phyloP scores from a whole-genome alignment of 1,139 yeast species.

The Pichia sp. region DNA sequence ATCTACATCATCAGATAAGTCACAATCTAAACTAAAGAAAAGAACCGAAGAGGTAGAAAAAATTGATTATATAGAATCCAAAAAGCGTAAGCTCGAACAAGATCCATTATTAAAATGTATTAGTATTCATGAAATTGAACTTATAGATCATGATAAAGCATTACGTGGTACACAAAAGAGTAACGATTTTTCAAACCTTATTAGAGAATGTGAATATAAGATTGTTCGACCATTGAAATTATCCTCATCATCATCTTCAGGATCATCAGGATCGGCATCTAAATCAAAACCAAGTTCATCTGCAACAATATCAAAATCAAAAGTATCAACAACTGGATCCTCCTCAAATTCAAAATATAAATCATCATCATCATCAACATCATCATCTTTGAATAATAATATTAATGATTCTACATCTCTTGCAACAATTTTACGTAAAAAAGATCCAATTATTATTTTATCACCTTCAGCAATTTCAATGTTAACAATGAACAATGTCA shows the following conservation, averaged over 20 bases:
- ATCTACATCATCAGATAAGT: not conserved
- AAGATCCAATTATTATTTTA: constrained; percentile 86
- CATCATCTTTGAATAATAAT: not conserved
- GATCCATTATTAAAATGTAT: constrained; percentile 57
- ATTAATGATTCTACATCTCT: constrained; percentile 3
- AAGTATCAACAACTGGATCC: constrained; percentile 28
- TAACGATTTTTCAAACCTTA: constrained; percentile 66
- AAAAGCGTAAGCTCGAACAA: constrained; percentile 30
- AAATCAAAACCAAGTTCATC: constrained; percentile 27
- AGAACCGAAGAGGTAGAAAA: constrained; percentile 16
- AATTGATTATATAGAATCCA: constrained; percentile 14
- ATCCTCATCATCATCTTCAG: not conserved
- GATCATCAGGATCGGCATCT: constrained; percentile 37
- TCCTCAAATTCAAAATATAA: constrained; percentile 15
- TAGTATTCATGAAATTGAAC: constrained; percentile 53
- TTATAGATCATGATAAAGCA: constrained; percentile 73
- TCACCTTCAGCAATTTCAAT: constrained; percentile 95
- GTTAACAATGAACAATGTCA: constrained; percentile 73
- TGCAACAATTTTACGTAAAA: constrained; percentile 24
- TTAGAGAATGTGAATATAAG: constrained; percentile 62
- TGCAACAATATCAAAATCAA: constrained; percentile 30
- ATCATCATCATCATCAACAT: constrained; percentile 7
- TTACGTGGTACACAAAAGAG: constrained; percentile 66
- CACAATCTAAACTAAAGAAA: constrained; percentile 25
- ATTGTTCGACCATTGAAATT: constrained; percentile 32